Evolutionary conservation across 1,284 basidiomycete genomes (phyloP), one percentile per base, ranked within the genome.

Genomic region (Microbotryomycetes sp.): DNA sequence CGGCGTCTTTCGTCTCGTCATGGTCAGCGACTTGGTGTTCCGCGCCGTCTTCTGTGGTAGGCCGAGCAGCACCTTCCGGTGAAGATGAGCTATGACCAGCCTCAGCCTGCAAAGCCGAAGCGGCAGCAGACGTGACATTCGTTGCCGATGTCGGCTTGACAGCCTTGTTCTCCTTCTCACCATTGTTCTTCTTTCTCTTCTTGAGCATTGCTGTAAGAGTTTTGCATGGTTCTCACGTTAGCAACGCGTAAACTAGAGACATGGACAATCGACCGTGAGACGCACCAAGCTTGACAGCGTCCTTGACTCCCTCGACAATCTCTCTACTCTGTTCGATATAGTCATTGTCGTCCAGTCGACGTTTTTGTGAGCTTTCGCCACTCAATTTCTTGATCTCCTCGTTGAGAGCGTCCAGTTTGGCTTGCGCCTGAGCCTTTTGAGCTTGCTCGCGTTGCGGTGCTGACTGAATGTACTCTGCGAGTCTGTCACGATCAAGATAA

Each of bases 251-350:
- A 4, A 3, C 28, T 9, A 19, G n/a, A 16, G 6, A 9, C 6
- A 42, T 23, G 9, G 1, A 2, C 29, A 4, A 49, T 19, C n/a
- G 25, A 3, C 5, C n/a, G 16, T 4, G 3, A 2, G 5, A 77
- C 81, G 70, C 69, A 90, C 89, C 90, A 51, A 83, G 81, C 54
- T 86, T 82, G 4, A 98, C 94, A 0, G 94, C 94, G 66, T 81
- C 90, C 78, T 90, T 88, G 26, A 97, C 94, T 69, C 83, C 86
- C 67, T 96, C 92, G 12, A 92, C 90, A 50, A 97, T 85, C 73
- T 97, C 92, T 73, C 84, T 81, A 72, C 87, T 93, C 78, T 97
- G 87, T 73, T 97, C 92, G 42, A 98, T 75, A 73, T 88, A 97
- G 76, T 94, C 86, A 14, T 84, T 86, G 74, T 98, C 94, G 54